phyloP scores from a whole-genome alignment of 257 asterid genomes.

The Asclepias syriaca region DNA sequence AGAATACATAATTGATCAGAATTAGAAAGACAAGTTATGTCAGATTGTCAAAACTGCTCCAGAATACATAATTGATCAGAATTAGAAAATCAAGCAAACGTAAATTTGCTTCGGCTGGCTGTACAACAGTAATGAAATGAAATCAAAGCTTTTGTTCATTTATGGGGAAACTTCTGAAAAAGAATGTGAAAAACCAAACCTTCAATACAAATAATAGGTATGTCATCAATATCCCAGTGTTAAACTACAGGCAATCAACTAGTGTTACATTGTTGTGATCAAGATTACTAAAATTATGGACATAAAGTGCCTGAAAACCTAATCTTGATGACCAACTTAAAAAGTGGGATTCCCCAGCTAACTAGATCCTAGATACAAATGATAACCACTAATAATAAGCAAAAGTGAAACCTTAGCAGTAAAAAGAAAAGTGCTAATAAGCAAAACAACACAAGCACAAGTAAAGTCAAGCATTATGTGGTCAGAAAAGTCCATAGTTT shows the following conservation, averaged over 20 bases:
- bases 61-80: neutral
- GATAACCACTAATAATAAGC: conserved; percentile 22
- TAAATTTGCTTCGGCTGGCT: neutral
- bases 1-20: neutral
- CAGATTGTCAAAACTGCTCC: no score
- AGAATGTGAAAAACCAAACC: conserved; percentile 2
- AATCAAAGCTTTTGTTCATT: neutral
- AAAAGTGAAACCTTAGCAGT: neutral
- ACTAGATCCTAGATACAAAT: conserved; percentile 19
- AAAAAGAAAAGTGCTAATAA: conserved; percentile 3
- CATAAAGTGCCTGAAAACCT: conserved; percentile 5
- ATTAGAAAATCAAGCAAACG: neutral
- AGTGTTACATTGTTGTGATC: conserved; percentile 2
- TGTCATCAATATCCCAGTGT: neutral
- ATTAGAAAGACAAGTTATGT: neutral
- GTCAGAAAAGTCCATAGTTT: conserved; percentile 92
- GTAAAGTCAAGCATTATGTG: conserved; percentile 31
- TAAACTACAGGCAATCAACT: neutral
- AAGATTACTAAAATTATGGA: conserved; percentile 8
- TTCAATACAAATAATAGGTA: conserved; percentile 4
- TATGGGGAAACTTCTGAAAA: neutral
- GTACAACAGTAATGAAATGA: no score
- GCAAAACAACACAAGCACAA: neutral
- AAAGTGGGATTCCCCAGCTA: conserved; percentile 4
- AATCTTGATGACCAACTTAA: neutral